These are phyloP conservation scores for Stephanodiscus minutulus DNA, from an alignment of 108 stramenopile genomes.

Conservation along the genomic window DNA sequence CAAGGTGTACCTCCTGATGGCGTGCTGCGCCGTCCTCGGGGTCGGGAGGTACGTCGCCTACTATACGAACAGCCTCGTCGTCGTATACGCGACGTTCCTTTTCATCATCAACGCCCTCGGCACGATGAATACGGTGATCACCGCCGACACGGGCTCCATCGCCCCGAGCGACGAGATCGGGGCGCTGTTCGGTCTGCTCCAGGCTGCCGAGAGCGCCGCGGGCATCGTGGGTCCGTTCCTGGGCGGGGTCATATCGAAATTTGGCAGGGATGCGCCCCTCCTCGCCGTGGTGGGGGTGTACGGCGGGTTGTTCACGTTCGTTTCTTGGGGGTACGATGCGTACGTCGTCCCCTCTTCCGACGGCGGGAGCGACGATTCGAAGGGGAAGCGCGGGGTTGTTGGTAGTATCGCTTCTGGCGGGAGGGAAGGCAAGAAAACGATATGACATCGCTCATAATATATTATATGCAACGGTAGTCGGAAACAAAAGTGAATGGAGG, in stretches of 20 bases:
- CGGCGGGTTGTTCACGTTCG: conserved; percentile 50
- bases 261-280: conserved; percentile 58
- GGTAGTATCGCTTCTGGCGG: background rate
- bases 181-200: conserved; percentile 73
- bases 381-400: too few relatives aligned
- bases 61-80: conserved; percentile 48
- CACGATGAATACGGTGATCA: conserved; percentile 76
- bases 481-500: too few relatives aligned
- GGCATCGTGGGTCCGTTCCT: conserved; percentile 80
- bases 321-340: conserved; percentile 58
- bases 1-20: conserved; percentile 57
- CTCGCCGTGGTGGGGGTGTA: conserved; percentile 62
- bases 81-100: conserved; percentile 64
- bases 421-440: conserved; percentile 19
- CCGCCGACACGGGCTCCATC: conserved; percentile 72
- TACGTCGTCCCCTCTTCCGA: conserved; percentile 18
- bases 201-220: conserved; percentile 71
- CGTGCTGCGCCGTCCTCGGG: conserved; percentile 57
- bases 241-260: conserved; percentile 59
- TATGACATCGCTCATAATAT: background rate
- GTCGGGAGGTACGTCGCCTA: conserved; percentile 70
- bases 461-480: too few relatives aligned
- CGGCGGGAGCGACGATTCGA: background rate
- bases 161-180: conserved; percentile 72
- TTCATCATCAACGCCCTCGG: conserved; percentile 77